Base-by-base conservation (phyloP, 768 basidiomycete species). In the Polyporus arcularius region DNA sequence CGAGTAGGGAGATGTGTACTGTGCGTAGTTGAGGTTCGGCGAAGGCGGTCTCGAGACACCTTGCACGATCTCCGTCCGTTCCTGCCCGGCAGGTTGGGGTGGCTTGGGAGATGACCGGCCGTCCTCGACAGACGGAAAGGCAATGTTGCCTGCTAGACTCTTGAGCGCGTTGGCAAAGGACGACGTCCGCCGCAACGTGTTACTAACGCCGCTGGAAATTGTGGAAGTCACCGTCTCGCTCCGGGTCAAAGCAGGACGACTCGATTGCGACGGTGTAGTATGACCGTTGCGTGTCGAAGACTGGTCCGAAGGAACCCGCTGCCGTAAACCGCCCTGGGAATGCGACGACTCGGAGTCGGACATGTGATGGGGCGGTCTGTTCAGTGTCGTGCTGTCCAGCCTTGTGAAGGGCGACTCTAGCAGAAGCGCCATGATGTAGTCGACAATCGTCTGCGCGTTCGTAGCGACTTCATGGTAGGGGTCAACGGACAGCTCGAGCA, bases 401-500 rank as follows among this genome's bases (percentile, higher is more conserved):
- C 85, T 78, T 7, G 85, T 85, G 71, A 96, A 96, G 0, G 94
- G 92, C 2, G 92, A 94, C 68, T 96, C 94, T 11, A 96, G 78
- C 12, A 98, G 83, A 4, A 95, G 82, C 2, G 94, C 94, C 76
- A 92, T 87, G 66, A 97, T 83, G 70, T 96, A 97, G 74, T 99
- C 97, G 32, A 94, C 83, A 30, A 96, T 86, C 0, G 92, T 95
- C 68, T 91, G 90, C 0, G 96, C 96, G 69, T 92, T 86, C 8
- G 90, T 86, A 0, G 94, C 90, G 14, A 98, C 95, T 72, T 98
- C 95, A 49, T 89, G 85, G 68, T 96, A 94, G 0, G 96, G 92
- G 68, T 98, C 97, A 10, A 89, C 89, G 0, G 95, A 93, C 10
- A 98, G 82, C 71, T 98, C 96, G 60, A 97, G 78, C 15, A 99